phyloP scores from a whole-genome alignment of 441 rosid species.

The Hypseocharis bilobata region DNA sequence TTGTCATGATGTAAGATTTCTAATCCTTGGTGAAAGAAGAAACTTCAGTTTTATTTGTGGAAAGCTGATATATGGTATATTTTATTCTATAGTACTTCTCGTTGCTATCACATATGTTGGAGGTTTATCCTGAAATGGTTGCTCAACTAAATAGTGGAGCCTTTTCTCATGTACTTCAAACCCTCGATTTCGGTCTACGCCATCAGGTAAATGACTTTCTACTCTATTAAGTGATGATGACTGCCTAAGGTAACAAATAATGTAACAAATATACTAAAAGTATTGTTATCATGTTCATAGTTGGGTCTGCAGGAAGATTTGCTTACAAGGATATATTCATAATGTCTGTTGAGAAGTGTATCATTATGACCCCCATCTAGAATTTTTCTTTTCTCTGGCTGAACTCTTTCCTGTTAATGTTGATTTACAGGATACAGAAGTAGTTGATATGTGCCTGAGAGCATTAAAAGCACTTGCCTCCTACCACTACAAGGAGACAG shows the following conservation, averaged over 20 bases:
- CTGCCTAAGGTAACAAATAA: no score
- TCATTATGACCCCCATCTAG: neutral
- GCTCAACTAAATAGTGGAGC: conserved; percentile 61
- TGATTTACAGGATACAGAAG: conserved; percentile 55
- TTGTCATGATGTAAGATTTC: conserved; percentile 76
- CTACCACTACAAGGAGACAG: conserved; percentile 71
- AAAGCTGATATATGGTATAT: conserved; percentile 22
- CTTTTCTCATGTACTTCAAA: conserved; percentile 66
- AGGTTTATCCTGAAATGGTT: conserved; percentile 90
- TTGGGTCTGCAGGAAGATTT: no score
- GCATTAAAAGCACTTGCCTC: conserved; percentile 84
- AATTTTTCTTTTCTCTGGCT: neutral
- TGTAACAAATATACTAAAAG: no score
- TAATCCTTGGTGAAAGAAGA: conserved; percentile 13
- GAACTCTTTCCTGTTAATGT: conserved; percentile 4
- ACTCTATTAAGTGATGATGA: neutral
- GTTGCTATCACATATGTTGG: conserved; percentile 76
- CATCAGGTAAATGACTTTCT: conserved; percentile 56
- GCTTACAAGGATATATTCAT: no score
- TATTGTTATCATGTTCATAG: no score
- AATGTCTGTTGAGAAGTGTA: no score
- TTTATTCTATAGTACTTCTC: conserved; percentile 62
- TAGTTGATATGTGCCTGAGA: conserved; percentile 81
- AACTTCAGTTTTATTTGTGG: neutral
- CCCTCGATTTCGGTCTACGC: conserved; percentile 82